Percentiles rank a stretch among this genome's conserved stretches.
Evolutionary conservation across 2,329 filamentous ascomycete species (phyloP).

Genomic region (Clarireedia monteithiana): DNA sequence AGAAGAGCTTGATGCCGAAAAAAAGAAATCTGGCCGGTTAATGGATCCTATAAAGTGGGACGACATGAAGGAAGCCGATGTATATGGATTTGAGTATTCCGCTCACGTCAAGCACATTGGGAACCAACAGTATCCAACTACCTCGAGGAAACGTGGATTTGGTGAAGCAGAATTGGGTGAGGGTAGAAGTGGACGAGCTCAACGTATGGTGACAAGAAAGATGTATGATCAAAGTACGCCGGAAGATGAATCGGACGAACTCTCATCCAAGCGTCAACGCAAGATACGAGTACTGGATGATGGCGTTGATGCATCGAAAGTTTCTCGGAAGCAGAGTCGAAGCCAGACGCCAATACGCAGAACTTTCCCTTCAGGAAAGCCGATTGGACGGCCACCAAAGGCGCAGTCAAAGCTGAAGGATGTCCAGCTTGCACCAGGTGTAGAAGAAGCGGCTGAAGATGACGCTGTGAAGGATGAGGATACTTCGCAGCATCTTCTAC

Average conservation of each 20-base stretch:
- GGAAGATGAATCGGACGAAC: conserved; percentile 20
- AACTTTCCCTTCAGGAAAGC: conserved; percentile 27
- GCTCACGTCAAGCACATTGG: conserved; percentile 49
- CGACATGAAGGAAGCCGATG: conserved; percentile 46
- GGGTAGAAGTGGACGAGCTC: conserved; percentile 21
- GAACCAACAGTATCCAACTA: conserved; percentile 41
- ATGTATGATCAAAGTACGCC: conserved; percentile 22
- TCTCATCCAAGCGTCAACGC: conserved; percentile 24
- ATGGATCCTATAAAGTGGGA: conserved; percentile 24
- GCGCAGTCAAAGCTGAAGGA: conserved; percentile 23
- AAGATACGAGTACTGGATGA: conserved; percentile 20
- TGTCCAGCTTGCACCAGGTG: conserved; percentile 16
- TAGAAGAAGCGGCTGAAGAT: conserved; percentile 1
- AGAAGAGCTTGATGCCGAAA: conserved; percentile 20
- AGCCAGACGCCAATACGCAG: conserved; percentile 18
- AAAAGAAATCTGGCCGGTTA: conserved; percentile 18
- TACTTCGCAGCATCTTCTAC: conserved; percentile 15
- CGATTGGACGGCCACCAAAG: conserved; percentile 27
- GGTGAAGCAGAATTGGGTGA: conserved; percentile 11
- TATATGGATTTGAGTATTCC: conserved; percentile 56
- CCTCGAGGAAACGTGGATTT: conserved; percentile 9
- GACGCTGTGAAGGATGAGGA: conserved; percentile 7
- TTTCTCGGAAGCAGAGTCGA: conserved; percentile 13
- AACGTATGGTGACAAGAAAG: conserved; percentile 17
- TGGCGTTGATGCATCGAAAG: conserved; percentile 8